Conservation (phyloP, 1,284 basidiomycete genomes). For the Ustilago esculenta region DNA sequence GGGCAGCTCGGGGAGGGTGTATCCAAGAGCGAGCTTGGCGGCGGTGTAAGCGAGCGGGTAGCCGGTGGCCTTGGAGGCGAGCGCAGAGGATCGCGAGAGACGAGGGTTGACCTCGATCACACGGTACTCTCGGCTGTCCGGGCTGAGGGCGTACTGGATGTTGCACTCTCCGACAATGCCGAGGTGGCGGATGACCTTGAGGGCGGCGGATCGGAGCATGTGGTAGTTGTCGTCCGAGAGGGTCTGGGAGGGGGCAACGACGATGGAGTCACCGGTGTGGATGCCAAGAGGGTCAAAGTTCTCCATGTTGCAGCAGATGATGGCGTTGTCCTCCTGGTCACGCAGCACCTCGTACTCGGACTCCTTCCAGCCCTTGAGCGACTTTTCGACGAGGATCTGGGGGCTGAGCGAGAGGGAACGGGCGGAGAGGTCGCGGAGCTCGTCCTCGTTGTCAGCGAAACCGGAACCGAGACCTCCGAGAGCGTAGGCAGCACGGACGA, state of each 20-base stretch:
- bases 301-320: conserved; percentile 97
- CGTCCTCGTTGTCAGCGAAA: conserved; percentile 94
- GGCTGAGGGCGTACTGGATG: conserved; percentile 98
- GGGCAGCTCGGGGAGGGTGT: conserved; percentile 96
- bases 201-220: conserved; percentile 96
- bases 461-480: conserved; percentile 98
- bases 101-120: conserved; percentile 76
- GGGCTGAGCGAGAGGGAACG: conserved; percentile 90
- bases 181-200: conserved; percentile 96
- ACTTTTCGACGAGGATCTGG: conserved; percentile 96
- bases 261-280: conserved; percentile 99
- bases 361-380: conserved; percentile 99
- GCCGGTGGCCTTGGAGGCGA: conserved; percentile 98
- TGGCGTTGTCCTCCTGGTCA: conserved; percentile 85
- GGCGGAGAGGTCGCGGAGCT: conserved; percentile 91
- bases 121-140: conserved; percentile 90
- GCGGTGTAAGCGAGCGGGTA: conserved; percentile 99
- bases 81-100: conserved; percentile 72
- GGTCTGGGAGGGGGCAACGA: conserved; percentile 97
- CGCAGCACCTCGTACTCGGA: conserved; percentile 99
- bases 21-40: conserved; percentile 97
- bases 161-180: conserved; percentile 99
- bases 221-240: conserved; percentile 95
- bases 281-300: conserved; percentile 99
- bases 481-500: conserved; percentile 96